phyloP scores from a whole-genome alignment of 164 flowering plant genomes.

The Liriodendron chinense region DNA sequence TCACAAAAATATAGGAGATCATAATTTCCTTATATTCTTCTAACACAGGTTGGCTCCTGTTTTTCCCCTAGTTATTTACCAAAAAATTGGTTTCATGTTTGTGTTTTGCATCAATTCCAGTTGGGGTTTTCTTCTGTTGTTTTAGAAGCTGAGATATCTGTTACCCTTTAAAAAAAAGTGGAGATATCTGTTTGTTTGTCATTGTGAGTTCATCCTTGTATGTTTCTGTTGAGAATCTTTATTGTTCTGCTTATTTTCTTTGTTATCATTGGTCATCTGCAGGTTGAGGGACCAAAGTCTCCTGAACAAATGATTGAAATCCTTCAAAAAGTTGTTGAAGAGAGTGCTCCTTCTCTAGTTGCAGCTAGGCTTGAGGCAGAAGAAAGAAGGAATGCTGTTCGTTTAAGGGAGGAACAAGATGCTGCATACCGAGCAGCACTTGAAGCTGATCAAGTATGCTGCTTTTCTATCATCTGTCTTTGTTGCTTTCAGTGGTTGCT shows the following conservation, averaged over 20 bases:
- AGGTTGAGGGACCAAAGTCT: conserved; percentile 91
- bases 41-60: too few relatives aligned
- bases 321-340: conserved; percentile 85
- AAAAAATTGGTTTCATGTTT: too few relatives aligned
- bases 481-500: conserved; percentile 2
- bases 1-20: too few relatives aligned
- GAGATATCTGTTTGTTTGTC: too few relatives aligned
- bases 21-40: too few relatives aligned
- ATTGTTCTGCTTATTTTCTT: not conserved
- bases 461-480: conserved; percentile 6
- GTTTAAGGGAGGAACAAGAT: conserved; percentile 97
- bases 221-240: not conserved
- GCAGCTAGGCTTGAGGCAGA: conserved; percentile 90
- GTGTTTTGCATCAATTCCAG: too few relatives aligned
- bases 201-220: too few relatives aligned
- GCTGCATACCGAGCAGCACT: conserved; percentile 96
- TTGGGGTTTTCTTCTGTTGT: not conserved
- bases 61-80: too few relatives aligned
- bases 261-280: conserved; percentile 15
- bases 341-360: conserved; percentile 82
- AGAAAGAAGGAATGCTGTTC: conserved; percentile 77
- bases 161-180: not conserved
- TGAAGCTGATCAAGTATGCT: conserved; percentile 91
- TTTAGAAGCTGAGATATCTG: not conserved
- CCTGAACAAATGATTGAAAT: conserved; percentile 73